Evolutionary conservation across 441 rosid species (phyloP), one percentile per base, ranked within the genome.

Genomic region (Pelargonium fulgidum): DNA sequence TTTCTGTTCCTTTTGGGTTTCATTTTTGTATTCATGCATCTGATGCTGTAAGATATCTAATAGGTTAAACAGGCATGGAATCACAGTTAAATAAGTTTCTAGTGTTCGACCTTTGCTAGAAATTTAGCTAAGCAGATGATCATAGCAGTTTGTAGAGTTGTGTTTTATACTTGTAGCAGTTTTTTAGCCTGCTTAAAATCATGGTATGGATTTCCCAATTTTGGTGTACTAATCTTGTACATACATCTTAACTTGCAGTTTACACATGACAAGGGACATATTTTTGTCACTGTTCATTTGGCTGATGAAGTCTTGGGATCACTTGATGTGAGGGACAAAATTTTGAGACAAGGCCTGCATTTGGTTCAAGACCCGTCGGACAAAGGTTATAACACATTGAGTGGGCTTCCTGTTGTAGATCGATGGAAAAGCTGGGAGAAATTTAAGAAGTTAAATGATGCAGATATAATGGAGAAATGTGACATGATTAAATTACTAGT

Each of bases 341-440:
- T 90, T 76, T 81, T 89, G 67, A 78, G 73, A 65, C 85, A 84
- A 68, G 71, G 92, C 77, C 73, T 84, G 50, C 81, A 79, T 75
- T 73, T 80, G 64, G 82, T 74, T 68, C 72, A 81, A 68, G 83
- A 84, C 64, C 67, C 67, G 71, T 75, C 82, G 0, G 81, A 69
- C 65, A 79, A 76, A 47, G 68, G 69, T n/a, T 71, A 76, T 13
- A 74, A 81, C 61, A 83, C 99, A 3, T 78, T 94, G 48, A 94
- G 98, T 75, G 99, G 98, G 56, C 81, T 76, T 81, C 93, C 86
- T 3, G 92, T 89, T 17, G 97, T 92, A 41, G 80, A 94, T 74
- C 84, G 96, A 75, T 79, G 81, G 86, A 86, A 86, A 86, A 90
- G 94, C 83, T 94, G 99, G 99, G 86, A 70, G 76, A 84, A 68